A percentile compares a stretch with the other conserved stretches of the same genome.
Evolutionary conservation across 2,329 filamentous ascomycete species (phyloP).

Genomic region (Pseudogymnoascus sp.): DNA sequence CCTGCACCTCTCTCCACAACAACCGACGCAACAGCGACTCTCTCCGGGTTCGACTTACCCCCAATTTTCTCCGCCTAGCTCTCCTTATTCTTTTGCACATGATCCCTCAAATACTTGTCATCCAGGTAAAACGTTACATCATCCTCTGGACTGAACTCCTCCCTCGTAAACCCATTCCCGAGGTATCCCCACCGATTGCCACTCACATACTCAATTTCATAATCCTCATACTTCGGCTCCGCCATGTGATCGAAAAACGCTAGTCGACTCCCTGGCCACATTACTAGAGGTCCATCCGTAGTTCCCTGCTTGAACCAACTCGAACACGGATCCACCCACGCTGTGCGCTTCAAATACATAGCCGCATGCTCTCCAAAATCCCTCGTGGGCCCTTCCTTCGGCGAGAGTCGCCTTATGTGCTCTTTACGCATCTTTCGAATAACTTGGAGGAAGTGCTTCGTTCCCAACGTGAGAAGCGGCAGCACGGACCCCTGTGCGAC

Average conservation of each 20-base stretch:
- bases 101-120: not conserved
- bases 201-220: constrained; percentile 31
- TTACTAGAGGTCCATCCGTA: constrained; percentile 18
- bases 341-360: constrained; percentile 29
- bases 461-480: constrained; percentile 28
- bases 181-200: constrained; percentile 28
- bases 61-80: not conserved
- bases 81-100: not conserved
- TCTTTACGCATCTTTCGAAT: constrained; percentile 29
- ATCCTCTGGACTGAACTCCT: constrained; percentile 21
- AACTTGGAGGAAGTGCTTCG: constrained; percentile 31
- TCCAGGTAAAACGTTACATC: not conserved
- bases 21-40: not conserved
- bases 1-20: not conserved
- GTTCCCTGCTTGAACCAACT: constrained; percentile 24
- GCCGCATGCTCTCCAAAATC: constrained; percentile 26
- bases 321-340: constrained; percentile 20
- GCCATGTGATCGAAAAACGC: constrained; percentile 40
- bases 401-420: constrained; percentile 34
- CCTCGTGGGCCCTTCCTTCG: constrained; percentile 33
- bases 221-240: constrained; percentile 36
- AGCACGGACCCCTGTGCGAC: constrained; percentile 24
- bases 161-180: constrained; percentile 35
- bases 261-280: constrained; percentile 44
- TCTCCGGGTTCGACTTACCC: not conserved